These are phyloP conservation scores for Carex parvula DNA, from an alignment of 176 grass and related monocot genomes.

Conservation along the genomic window DNA sequence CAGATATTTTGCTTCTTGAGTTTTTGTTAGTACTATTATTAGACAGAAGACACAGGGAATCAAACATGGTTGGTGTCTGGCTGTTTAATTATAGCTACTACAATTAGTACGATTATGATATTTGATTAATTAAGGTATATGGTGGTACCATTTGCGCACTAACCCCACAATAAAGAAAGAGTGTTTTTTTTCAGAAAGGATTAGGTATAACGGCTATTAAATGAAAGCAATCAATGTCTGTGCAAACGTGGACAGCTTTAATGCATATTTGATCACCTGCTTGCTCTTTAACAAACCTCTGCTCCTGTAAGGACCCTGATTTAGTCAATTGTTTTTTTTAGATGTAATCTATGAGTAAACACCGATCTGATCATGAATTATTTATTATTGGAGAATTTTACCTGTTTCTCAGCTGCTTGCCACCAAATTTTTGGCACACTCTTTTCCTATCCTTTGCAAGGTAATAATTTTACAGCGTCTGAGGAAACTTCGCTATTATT, in stretches of 20 bases:
- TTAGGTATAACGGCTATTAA: constrained; percentile 34
- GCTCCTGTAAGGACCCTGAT: background rate
- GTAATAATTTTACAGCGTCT: background rate
- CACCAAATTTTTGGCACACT: background rate
- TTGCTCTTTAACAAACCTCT: constrained; percentile 1
- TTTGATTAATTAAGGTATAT: background rate
- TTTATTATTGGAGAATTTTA: background rate
- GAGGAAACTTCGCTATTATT: background rate
- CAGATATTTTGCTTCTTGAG: background rate
- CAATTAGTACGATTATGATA: background rate
- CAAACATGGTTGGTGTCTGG: constrained; percentile 6
- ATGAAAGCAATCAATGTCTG: constrained; percentile 13
- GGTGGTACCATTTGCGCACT: background rate
- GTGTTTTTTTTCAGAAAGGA: background rate
- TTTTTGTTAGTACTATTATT: background rate
- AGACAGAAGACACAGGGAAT: background rate
- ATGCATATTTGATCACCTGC: constrained; percentile 8
- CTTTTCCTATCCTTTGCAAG: background rate
- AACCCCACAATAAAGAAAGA: constrained; percentile 2
- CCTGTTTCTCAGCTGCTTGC: background rate
- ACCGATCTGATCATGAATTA: background rate
- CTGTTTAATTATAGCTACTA: background rate
- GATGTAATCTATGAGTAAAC: background rate
- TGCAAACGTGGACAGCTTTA: constrained; percentile 27
- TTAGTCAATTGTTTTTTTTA: background rate